Conservation (phyloP, 306 rosid species). For the Albizia julibrissin region DNA sequence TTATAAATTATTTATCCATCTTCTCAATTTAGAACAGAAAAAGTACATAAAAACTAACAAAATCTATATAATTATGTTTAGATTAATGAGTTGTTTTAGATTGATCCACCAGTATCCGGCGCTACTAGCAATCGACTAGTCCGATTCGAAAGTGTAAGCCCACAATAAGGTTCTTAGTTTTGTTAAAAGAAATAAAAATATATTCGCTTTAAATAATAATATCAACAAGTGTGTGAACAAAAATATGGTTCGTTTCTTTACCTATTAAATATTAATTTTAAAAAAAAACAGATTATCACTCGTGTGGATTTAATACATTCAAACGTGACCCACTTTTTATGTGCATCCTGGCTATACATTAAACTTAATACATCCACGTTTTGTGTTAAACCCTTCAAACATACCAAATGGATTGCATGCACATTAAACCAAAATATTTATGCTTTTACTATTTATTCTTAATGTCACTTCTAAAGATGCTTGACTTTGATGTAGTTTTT, state of each 20-base stretch:
- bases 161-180: too few relatives aligned
- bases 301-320: not conserved
- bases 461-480: slow-evolving; percentile 44
- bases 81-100: too few relatives aligned
- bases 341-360: not conserved
- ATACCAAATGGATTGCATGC: not conserved
- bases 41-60: not conserved
- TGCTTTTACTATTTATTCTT: not conserved
- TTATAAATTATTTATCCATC: too few relatives aligned
- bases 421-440: not conserved
- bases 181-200: too few relatives aligned
- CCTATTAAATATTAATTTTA: too few relatives aligned
- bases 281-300: not conserved
- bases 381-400: not conserved
- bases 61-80: too few relatives aligned
- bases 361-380: not conserved
- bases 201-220: too few relatives aligned
- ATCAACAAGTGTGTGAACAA: not conserved
- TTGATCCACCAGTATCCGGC: too few relatives aligned
- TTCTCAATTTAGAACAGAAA: too few relatives aligned
- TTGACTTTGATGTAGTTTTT: not conserved
- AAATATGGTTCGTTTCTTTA: not conserved
- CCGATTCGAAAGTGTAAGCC: accelerated
- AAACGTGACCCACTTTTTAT: not conserved
- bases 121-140: too few relatives aligned